phyloP scores from a whole-genome alignment of 1,284 basidiomycete species.

The Pisolithus thermaeus region DNA sequence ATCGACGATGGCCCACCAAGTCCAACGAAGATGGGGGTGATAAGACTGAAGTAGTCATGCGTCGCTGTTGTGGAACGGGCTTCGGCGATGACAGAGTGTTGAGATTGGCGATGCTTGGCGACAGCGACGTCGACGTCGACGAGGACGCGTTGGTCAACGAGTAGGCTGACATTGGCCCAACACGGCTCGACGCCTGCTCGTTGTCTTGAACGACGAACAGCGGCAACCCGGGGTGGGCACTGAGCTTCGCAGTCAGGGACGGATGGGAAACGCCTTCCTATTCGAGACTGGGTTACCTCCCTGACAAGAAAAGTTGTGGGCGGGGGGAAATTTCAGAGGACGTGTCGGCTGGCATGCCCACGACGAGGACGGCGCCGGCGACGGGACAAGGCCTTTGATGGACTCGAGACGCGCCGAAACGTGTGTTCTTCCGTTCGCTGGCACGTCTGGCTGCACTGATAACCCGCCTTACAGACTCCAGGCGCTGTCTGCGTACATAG shows the following conservation, averaged over 20 bases:
- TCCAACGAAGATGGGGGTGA: conserved; percentile 24
- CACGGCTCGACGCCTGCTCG: conserved; percentile 14
- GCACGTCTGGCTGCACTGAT: conserved; percentile 7
- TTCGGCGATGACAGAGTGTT: conserved; percentile 26
- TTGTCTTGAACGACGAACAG: conserved; percentile 20
- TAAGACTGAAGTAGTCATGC: conserved; percentile 17
- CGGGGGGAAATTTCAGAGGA: background rate
- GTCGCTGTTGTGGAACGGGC: conserved; percentile 23
- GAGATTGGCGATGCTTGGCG: conserved; percentile 29
- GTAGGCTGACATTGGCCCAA: conserved; percentile 2
- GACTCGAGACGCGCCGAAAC: conserved; percentile 54
- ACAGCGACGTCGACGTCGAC: conserved; percentile 27
- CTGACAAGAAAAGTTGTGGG: conserved; percentile 22
- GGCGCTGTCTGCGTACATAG: conserved; percentile 61
- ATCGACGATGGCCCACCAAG: conserved; percentile 14
- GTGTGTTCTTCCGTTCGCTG: conserved; percentile 29
- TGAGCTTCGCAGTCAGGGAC: conserved; percentile 10
- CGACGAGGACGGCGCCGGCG: conserved; percentile 13
- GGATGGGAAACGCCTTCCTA: conserved; percentile 19
- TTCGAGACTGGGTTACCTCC: conserved; percentile 3
- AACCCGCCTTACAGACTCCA: conserved; percentile 40
- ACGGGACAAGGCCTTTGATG: conserved; percentile 32
- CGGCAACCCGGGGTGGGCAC: no score
- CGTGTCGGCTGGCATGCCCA: conserved; percentile 26
- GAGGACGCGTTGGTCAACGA: conserved; percentile 27